Evolutionary conservation across 2,329 filamentous ascomycete genomes (phyloP).

Genomic region (Ceratocystis alfenasii): DNA sequence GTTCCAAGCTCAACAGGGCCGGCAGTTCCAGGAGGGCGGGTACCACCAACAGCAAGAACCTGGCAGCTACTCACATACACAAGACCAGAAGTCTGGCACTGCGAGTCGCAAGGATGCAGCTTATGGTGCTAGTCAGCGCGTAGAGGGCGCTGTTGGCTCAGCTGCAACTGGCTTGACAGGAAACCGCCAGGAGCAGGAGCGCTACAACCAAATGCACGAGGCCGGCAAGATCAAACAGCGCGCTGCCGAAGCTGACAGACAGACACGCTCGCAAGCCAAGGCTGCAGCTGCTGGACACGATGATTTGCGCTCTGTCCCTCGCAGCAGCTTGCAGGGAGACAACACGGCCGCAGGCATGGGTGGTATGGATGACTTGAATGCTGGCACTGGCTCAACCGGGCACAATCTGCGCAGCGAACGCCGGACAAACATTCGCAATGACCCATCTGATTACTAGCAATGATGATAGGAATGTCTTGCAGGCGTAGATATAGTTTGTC

Average conservation of each 20-base stretch:
- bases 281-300: background rate
- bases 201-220: constrained; percentile 61
- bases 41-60: background rate
- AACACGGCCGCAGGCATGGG: background rate
- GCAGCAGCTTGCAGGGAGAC: background rate
- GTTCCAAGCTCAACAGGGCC: background rate
- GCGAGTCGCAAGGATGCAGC: constrained; percentile 25
- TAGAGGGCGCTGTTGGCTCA: constrained; percentile 58
- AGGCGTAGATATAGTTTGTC: no score
- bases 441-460: background rate
- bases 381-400: background rate
- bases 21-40: background rate
- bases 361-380: background rate
- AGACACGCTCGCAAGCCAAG: constrained; percentile 27
- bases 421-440: background rate
- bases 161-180: constrained; percentile 63
- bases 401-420: background rate
- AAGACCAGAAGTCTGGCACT: background rate
- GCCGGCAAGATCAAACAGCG: constrained; percentile 73
- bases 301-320: background rate
- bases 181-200: constrained; percentile 50
- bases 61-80: background rate
- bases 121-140: constrained; percentile 53
- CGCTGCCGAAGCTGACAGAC: constrained; percentile 67
- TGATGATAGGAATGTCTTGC: no score